These are phyloP conservation scores for Trametes cinnabarina DNA, from an alignment of 768 basidiomycete genomes.

Conservation along the genomic window DNA sequence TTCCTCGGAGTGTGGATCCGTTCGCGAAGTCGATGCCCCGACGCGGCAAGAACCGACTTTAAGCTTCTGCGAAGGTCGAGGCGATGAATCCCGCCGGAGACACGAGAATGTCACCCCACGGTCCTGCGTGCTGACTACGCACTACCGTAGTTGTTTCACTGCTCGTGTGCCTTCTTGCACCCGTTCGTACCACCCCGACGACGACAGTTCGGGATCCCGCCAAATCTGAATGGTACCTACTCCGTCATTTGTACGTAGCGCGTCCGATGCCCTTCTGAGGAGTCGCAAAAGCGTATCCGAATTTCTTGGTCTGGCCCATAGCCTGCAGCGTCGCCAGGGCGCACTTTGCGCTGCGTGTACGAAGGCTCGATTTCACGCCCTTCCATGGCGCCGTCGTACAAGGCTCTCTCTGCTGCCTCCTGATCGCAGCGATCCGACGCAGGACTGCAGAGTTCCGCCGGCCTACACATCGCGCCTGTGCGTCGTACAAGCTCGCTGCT, in stretches of 20 bases:
- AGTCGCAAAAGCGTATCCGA: no score
- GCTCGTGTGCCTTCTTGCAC: no score
- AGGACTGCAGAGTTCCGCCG: not conserved
- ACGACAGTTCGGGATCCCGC: no score
- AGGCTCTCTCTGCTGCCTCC: not conserved
- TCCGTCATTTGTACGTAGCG: no score
- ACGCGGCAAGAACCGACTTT: not conserved
- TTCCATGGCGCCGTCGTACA: not conserved
- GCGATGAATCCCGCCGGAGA: not conserved
- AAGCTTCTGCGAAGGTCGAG: not conserved
- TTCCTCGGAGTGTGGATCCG: not conserved
- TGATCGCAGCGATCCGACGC: constrained; percentile 4
- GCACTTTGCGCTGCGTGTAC: no score
- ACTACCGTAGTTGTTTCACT: no score
- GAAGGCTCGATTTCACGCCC: no score
- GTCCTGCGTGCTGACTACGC: no score
- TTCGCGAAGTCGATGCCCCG: not conserved
- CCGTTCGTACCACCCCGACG: not conserved
- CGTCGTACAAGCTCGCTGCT: constrained; percentile 6
- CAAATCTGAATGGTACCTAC: not conserved
- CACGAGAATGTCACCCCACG: not conserved
- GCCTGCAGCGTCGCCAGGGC: no score
- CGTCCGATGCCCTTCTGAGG: no score
- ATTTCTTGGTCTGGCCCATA: no score
- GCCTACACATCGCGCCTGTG: not conserved